phyloP scores from a whole-genome alignment of 2,329 filamentous ascomycete species.

The Talaromyces islandicus region DNA sequence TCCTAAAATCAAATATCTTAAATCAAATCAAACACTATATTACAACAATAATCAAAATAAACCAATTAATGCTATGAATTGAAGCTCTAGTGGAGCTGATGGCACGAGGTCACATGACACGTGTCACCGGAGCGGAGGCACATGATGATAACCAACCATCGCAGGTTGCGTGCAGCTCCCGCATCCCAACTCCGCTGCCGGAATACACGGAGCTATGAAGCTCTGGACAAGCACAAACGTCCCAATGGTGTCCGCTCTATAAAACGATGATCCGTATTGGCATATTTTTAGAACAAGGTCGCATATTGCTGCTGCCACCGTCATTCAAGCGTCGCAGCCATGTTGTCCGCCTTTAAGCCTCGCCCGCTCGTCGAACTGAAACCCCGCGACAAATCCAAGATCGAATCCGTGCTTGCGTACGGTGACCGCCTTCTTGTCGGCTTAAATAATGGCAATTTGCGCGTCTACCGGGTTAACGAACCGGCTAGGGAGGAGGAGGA shows the following conservation, averaged over 20 bases:
- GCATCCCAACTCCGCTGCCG: neutral
- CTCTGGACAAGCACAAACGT: neutral
- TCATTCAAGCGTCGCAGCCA: constrained; percentile 30
- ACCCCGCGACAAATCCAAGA: constrained; percentile 90
- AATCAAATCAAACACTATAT: too few species aligned
- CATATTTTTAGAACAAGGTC: neutral
- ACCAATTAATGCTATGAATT: neutral
- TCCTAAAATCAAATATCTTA: neutral
- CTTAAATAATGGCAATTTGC: constrained; percentile 79
- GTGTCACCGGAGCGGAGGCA: neutral
- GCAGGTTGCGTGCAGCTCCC: neutral
- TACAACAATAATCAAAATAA: neutral
- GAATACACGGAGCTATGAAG: neutral
- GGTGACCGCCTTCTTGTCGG: constrained; percentile 90
- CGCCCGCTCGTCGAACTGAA: constrained; percentile 95
- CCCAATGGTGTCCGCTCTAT: neutral
- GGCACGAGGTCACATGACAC: neutral
- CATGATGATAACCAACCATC: neutral
- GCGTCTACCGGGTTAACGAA: constrained; percentile 88
- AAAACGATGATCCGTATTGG: constrained; percentile 4
- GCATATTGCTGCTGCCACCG: neutral
- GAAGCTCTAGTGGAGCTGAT: neutral
- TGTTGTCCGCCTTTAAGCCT: constrained; percentile 97
- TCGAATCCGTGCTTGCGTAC: constrained; percentile 90
- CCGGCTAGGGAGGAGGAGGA: constrained; percentile 36